Evolutionary conservation across 78 protist species (phyloP), one percentile per base, ranked within the genome.

Genomic region (Dictyostelium firmibasis): DNA sequence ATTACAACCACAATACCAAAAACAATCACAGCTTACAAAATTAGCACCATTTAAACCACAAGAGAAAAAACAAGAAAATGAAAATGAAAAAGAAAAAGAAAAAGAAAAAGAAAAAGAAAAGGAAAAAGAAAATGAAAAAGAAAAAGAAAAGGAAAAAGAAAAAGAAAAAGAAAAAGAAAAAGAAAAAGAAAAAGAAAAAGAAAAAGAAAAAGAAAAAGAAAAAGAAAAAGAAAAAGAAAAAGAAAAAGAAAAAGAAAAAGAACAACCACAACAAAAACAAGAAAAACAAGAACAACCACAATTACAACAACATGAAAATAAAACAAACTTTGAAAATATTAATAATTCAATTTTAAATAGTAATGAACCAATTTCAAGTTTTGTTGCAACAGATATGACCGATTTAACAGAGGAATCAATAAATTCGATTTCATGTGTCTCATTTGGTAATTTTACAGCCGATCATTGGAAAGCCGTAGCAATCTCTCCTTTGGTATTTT

Each of bases 401-500:
- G 29, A 70, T 2, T 33, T 69, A 25, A 27, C 70, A 13, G 57
- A 64, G n/a, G 87, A 85, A 47, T 74, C 72, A 7, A 33, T 72
- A 50, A 14, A 69, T 47, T 85, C 83, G 53, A 57, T 85, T 25
- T 60, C 91, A 38, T 31, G 33, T 50, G 33, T 85, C 20, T 47
- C 70, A 6, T 85, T 85, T 72, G 91, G 91, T 47, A 74, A 38
- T 13, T 85, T 85, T 50, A 43, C 79, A 25, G 29, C 60, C 0
- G 11, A 43, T 25, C 43, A 74, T 50, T 85, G 91, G 91, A 62
- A 85, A 14, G 57, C 38, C 25, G 50, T 85, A 43, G 8, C 67
- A 77, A 43, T 85, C 31, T 70, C 83, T n/a, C 50, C 83, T 44
- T 85, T 81, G 31, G n/a, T 70, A 50, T 36, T 38, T 70, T 77